phyloP scores from a whole-genome alignment of 352 stramenopile genomes.

The Phytophthora hibernalis region DNA sequence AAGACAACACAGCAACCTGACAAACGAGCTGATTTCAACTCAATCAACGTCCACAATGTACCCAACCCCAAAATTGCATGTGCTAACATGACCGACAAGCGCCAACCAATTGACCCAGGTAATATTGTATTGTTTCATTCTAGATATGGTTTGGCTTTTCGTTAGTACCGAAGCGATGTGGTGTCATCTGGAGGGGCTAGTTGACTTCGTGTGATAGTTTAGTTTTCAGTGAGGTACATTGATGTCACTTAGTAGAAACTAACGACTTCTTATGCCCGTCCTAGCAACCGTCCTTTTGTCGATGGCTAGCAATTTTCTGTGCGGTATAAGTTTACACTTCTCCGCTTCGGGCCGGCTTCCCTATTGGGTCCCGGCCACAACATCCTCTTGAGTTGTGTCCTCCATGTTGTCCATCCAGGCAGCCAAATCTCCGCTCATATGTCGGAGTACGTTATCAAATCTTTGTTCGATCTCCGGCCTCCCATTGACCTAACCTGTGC shows the following conservation, averaged over 20 bases:
- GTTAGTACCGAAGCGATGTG: no score
- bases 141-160: no score
- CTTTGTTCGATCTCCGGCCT: background rate
- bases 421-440: background rate
- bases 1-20: no score
- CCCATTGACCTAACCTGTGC: background rate
- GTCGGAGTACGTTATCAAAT: background rate
- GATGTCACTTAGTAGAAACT: background rate
- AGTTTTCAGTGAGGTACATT: no score
- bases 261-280: slow-evolving; percentile 6
- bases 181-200: no score
- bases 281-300: background rate
- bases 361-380: slow-evolving; percentile 6
- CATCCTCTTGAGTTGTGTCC: slow-evolving; percentile 2
- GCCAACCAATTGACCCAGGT: no score
- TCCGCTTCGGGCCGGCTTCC: slow-evolving; percentile 1
- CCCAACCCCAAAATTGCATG: no score
- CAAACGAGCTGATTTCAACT: no score
- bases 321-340: slow-evolving; percentile 1
- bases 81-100: no score
- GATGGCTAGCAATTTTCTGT: background rate
- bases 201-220: no score
- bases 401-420: background rate
- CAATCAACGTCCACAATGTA: no score
- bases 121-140: no score